A percentile compares a stretch with the other conserved stretches of the same genome.
Conservation (phyloP, 768 basidiomycete genomes). For the Favolaschia claudopus region DNA sequence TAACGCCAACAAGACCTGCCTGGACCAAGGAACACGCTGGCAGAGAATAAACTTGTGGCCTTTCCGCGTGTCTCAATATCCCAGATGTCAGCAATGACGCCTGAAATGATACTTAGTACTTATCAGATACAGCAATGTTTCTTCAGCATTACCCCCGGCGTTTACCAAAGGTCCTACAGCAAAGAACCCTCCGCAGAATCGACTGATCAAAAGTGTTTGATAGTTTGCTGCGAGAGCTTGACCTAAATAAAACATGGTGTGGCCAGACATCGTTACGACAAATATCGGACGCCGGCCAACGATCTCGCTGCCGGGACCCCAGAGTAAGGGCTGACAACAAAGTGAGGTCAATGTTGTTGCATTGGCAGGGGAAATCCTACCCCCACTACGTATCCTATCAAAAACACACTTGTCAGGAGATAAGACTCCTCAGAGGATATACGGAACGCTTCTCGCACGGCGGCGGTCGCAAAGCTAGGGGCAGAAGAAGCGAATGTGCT, state of each 20-base stretch:
- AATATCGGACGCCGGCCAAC: constrained; percentile 61
- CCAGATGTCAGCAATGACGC: constrained; percentile 68
- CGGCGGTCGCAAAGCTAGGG: constrained; percentile 47
- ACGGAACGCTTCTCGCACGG: constrained; percentile 48
- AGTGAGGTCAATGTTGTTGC: background rate
- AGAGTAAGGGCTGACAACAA: constrained; percentile 49
- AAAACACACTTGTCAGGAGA: constrained; percentile 56
- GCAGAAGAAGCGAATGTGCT: constrained; percentile 70
- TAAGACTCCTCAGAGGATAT: constrained; percentile 52
- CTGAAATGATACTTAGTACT: too few relatives aligned
- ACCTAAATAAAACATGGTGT: constrained; percentile 63
- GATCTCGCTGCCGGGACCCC: constrained; percentile 66
- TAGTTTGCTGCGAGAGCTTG: constrained; percentile 68
- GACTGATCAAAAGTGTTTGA: constrained; percentile 60
- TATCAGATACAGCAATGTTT: too few relatives aligned
- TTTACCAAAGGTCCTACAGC: too few relatives aligned
- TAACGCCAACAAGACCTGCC: too few relatives aligned
- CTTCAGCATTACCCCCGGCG: constrained; percentile 61
- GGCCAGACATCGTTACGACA: constrained; percentile 53
- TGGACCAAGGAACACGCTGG: constrained; percentile 69
- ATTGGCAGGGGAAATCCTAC: constrained; percentile 37
- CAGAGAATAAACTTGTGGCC: constrained; percentile 64
- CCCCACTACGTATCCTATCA: constrained; percentile 60
- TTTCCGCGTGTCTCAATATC: constrained; percentile 56
- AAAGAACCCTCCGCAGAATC: constrained; percentile 69